These are phyloP conservation scores for Candida dendrica DNA, from an alignment of 805 yeast genomes.

Conservation along the genomic window DNA sequence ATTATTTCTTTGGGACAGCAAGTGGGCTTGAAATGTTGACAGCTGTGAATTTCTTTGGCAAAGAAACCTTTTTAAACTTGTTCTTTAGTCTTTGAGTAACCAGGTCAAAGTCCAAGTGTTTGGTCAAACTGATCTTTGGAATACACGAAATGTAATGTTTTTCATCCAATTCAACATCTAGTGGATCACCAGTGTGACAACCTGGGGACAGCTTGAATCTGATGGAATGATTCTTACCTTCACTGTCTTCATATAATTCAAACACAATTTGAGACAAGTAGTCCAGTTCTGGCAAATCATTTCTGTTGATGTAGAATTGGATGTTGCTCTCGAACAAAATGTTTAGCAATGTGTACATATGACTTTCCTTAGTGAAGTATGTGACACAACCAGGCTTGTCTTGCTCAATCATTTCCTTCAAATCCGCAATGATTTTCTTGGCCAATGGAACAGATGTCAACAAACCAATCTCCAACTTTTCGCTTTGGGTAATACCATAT, in stretches of 20 bases:
- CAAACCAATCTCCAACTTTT: slow-evolving; percentile 91
- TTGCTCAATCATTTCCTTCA: slow-evolving; percentile 68
- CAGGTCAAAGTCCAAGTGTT: slow-evolving; percentile 88
- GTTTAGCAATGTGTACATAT: slow-evolving; percentile 87
- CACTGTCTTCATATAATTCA: slow-evolving; percentile 82
- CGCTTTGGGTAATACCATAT: slow-evolving; percentile 93
- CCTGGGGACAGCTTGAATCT: slow-evolving; percentile 94
- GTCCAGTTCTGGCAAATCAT: slow-evolving; percentile 93
- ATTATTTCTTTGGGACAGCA: slow-evolving; percentile 12
- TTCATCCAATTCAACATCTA: slow-evolving; percentile 92
- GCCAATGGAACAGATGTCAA: slow-evolving; percentile 92
- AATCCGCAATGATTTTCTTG: slow-evolving; percentile 74
- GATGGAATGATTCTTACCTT: slow-evolving; percentile 79
- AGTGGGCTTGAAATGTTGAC: slow-evolving; percentile 75
- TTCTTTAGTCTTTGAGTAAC: slow-evolving; percentile 75
- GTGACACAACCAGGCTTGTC: slow-evolving; percentile 80
- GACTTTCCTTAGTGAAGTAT: slow-evolving; percentile 95
- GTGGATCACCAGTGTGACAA: slow-evolving; percentile 95
- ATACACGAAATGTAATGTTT: slow-evolving; percentile 96
- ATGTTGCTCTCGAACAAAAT: slow-evolving; percentile 86
- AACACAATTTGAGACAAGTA: slow-evolving; percentile 91
- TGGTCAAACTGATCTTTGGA: slow-evolving; percentile 81
- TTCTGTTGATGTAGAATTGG: slow-evolving; percentile 92
- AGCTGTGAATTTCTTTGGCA: slow-evolving; percentile 89
- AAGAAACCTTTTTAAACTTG: slow-evolving; percentile 76